phyloP scores from a whole-genome alignment of 2,329 filamentous ascomycete species.

The Cytospora schulzeri region DNA sequence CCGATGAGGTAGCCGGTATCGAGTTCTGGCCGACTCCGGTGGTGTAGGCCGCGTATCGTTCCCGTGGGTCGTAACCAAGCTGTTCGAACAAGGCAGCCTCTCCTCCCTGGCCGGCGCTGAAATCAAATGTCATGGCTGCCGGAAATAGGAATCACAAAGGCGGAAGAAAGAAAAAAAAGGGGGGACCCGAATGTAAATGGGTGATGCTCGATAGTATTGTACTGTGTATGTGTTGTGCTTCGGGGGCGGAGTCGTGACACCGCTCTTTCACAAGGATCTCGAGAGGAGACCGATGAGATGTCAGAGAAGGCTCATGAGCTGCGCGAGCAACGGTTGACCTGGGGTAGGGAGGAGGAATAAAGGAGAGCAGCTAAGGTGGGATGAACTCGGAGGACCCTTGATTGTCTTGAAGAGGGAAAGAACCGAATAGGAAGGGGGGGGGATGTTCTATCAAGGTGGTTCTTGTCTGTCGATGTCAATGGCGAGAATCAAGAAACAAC shows the following conservation, averaged over 20 bases:
- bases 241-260: slow-evolving; percentile 44
- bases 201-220: slow-evolving; percentile 51
- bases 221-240: slow-evolving; percentile 37
- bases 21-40: slow-evolving; percentile 42
- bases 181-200: slow-evolving; percentile 39
- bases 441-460: slow-evolving; percentile 13
- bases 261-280: slow-evolving; percentile 45
- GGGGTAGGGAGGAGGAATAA: slow-evolving; percentile 36
- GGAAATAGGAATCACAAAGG: slow-evolving; percentile 34
- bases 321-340: slow-evolving; percentile 31
- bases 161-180: slow-evolving; percentile 31
- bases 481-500: background rate
- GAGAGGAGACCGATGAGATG: slow-evolving; percentile 36
- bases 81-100: slow-evolving; percentile 62
- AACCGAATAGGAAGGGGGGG: background rate
- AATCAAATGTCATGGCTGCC: slow-evolving; percentile 61
- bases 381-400: slow-evolving; percentile 25
- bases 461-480: slow-evolving; percentile 16
- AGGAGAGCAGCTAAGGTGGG: slow-evolving; percentile 24
- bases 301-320: slow-evolving; percentile 40
- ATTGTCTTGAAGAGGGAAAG: background rate
- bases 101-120: slow-evolving; percentile 54
- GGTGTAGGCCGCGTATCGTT: slow-evolving; percentile 54
- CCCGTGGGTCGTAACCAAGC: slow-evolving; percentile 59
- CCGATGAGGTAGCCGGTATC: slow-evolving; percentile 41